Evolutionary conservation across 2,329 filamentous ascomycete species (phyloP).

Genomic region (Aureobasidium subglaciale): DNA sequence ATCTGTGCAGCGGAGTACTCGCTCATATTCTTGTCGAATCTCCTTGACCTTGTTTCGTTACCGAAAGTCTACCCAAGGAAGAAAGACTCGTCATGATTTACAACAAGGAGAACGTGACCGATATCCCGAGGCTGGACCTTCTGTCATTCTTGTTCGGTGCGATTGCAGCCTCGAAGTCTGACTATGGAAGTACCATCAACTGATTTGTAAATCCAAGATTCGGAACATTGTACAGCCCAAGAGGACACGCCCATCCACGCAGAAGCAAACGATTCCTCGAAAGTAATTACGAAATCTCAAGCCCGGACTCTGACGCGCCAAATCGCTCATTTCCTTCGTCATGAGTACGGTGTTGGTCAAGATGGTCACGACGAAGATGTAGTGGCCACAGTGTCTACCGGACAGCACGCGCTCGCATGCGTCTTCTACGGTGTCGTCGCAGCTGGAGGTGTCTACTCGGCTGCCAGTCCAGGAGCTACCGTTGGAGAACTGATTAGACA

Average conservation of each 20-base stretch:
- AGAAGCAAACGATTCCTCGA: constrained; percentile 50
- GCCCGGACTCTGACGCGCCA: constrained; percentile 44
- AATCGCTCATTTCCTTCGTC: constrained; percentile 51
- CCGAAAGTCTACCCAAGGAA: too few species aligned
- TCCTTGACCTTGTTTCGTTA: too few species aligned
- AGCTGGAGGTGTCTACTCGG: constrained; percentile 53
- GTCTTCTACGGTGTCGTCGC: constrained; percentile 52
- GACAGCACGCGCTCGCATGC: constrained; percentile 48
- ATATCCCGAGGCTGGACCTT: constrained; percentile 33
- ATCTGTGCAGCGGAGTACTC: too few species aligned
- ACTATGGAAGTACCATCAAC: not conserved
- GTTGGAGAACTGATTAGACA: constrained; percentile 45
- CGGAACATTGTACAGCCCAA: constrained; percentile 27
- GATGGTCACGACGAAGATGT: constrained; percentile 46
- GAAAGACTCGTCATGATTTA: constrained; percentile 1
- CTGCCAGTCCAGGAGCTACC: constrained; percentile 46
- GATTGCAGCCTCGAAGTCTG: not conserved
- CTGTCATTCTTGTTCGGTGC: constrained; percentile 37
- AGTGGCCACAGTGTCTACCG: constrained; percentile 50
- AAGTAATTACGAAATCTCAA: constrained; percentile 47
- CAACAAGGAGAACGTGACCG: constrained; percentile 1
- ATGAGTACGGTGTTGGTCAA: constrained; percentile 45
- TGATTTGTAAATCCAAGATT: constrained; percentile 19
- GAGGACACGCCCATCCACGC: constrained; percentile 50
- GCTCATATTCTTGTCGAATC: too few species aligned